These are phyloP conservation scores for Gamsiella multidivaricata DNA, from an alignment of 192 early-diverging fungal genomes.

Conservation along the genomic window DNA sequence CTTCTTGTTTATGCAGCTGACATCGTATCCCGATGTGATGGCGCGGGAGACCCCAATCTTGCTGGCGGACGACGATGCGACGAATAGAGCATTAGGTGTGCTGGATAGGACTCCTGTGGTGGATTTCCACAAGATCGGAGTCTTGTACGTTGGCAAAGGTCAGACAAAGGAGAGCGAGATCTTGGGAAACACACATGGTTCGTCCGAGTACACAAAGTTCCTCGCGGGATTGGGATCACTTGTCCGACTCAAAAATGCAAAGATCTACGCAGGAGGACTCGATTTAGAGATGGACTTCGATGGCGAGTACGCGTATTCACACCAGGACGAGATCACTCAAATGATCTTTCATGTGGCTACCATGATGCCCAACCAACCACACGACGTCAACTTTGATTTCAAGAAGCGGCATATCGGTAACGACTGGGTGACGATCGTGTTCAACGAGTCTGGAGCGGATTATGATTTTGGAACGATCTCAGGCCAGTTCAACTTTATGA, in stretches of 20 bases:
- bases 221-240: slow-evolving; percentile 84
- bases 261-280: slow-evolving; percentile 88
- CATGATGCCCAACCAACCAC: slow-evolving; percentile 86
- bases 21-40: slow-evolving; percentile 78
- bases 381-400: slow-evolving; percentile 80
- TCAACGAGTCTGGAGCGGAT: slow-evolving; percentile 86
- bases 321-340: slow-evolving; percentile 86
- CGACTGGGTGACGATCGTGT: slow-evolving; percentile 95
- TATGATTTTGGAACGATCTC: slow-evolving; percentile 92
- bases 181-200: slow-evolving; percentile 87
- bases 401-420: slow-evolving; percentile 99
- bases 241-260: slow-evolving; percentile 70
- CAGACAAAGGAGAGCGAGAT: slow-evolving; percentile 91
- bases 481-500: slow-evolving; percentile 95
- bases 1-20: slow-evolving; percentile 74
- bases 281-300: slow-evolving; percentile 87
- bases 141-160: slow-evolving; percentile 88
- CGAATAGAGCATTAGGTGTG: slow-evolving; percentile 78
- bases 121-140: slow-evolving; percentile 96
- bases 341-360: slow-evolving; percentile 95
- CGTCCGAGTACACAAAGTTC: slow-evolving; percentile 88
- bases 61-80: slow-evolving; percentile 82
- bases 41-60: slow-evolving; percentile 65
- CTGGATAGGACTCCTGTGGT: slow-evolving; percentile 90
- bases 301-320: slow-evolving; percentile 85